phyloP scores from a whole-genome alignment of 169 alveolate species.

The Plasmodium berghei region DNA sequence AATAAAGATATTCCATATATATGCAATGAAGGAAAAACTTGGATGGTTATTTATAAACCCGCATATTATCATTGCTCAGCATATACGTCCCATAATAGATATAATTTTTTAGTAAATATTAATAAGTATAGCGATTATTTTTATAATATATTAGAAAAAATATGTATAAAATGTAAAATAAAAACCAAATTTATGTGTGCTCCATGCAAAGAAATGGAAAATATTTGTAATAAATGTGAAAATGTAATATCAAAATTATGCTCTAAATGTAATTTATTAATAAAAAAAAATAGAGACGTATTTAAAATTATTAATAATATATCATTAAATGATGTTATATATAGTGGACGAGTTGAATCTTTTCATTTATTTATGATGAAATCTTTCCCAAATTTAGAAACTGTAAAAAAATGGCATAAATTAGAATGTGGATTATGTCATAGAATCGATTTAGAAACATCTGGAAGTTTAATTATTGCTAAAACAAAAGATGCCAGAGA shows the following conservation, averaged over 20 bases:
- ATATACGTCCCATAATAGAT: slow-evolving; percentile 67
- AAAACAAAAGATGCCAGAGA: slow-evolving; percentile 83
- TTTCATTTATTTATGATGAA: slow-evolving; percentile 84
- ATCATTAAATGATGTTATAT: slow-evolving; percentile 77
- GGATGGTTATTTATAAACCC: slow-evolving; percentile 84
- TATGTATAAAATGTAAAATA: slow-evolving; percentile 63
- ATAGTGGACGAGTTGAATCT: slow-evolving; percentile 82
- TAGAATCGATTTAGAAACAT: slow-evolving; percentile 83
- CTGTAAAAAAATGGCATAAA: slow-evolving; percentile 83
- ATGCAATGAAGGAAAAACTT: slow-evolving; percentile 78
- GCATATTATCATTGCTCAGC: slow-evolving; percentile 87
- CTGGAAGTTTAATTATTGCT: slow-evolving; percentile 83
- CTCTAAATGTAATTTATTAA: slow-evolving; percentile 44
- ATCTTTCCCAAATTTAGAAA: slow-evolving; percentile 81
- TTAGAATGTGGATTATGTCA: slow-evolving; percentile 86
- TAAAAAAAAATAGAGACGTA: slow-evolving; percentile 72
- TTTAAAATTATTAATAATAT: slow-evolving; percentile 77
- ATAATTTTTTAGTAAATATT: slow-evolving; percentile 43
- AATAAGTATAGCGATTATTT: slow-evolving; percentile 64
- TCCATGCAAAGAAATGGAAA: slow-evolving; percentile 56
- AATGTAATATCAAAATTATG: slow-evolving; percentile 41
- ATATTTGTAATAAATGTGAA: slow-evolving; percentile 59
- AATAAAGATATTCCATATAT: slow-evolving; percentile 83
- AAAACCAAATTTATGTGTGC: slow-evolving; percentile 70
- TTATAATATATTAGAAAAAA: slow-evolving; percentile 59